Base-by-base conservation (phyloP, 208 protist genomes). In the Angomonas ambiguus region DNA sequence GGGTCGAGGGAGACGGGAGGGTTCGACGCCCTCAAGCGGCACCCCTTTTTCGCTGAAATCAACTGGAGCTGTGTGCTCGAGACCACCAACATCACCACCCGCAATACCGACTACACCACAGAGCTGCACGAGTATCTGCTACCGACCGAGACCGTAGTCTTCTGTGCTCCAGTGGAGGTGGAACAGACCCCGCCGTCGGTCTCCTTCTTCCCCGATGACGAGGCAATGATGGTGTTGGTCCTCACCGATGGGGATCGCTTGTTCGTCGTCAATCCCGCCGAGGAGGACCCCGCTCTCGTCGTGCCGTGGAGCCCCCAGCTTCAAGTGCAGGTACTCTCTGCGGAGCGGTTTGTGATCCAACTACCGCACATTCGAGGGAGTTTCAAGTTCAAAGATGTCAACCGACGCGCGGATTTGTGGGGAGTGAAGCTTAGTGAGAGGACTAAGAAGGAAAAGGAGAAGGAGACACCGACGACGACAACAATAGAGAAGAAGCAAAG, bases 11-110 rank as follows among this genome's bases (percentile, higher is more conserved):
- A 73, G 70, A 62, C 65, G 13, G 88, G 89, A 51, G 88, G 87
- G n/a, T 96, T 95, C 66, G 67, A 48, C 1, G 72, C 55, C 10
- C 69, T 98, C 5, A 96, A 97, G 72, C 49, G 34, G 1, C 92
- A 98, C 61, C 68, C 81, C 16, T 97, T 97, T 72, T 98, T 97
- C 67, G 55, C 62, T 0, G 74, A 65, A 6, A 80, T 96, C 34
- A 69, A 84, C 69, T 96, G 91, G 88, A 70, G 20, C 16, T 25
- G 45, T 48, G 38, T 91, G 53, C 69, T 79, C 27, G 53, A 79
- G 24, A 76, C 63, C 22, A 71, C 72, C 0, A 92, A 83, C 58
- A 72, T 79, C 35, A 88, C 75, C 31, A 45, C 71, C 1, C 69
- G 32, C 24, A 77, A 76, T 72, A 74, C 67, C 16, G 42, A 89